A percentile compares a stretch with the other conserved stretches of the same genome.
Evolutionary conservation across 306 rosid genomes (phyloP).

Genomic region (peach (Prunus persica)): DNA sequence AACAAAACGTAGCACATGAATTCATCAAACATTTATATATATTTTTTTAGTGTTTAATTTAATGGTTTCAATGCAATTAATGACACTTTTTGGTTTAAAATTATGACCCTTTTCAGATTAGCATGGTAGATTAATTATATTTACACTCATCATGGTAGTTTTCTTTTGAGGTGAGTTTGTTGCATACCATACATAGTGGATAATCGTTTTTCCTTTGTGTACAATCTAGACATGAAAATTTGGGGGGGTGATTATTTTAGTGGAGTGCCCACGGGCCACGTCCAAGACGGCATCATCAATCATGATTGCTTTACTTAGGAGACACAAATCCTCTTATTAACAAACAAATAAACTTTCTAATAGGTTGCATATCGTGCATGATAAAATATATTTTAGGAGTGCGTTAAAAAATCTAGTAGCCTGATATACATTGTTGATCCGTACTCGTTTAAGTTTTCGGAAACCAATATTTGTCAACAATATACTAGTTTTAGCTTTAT

Average conservation of each 20-base stretch:
- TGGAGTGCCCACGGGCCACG: constrained; percentile 15
- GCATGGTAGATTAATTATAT: neutral
- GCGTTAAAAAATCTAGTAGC: no score
- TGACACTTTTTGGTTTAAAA: neutral
- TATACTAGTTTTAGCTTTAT: no score
- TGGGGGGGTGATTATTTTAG: neutral
- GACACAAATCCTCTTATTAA: constrained; percentile 25
- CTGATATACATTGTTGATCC: no score
- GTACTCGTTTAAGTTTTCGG: no score
- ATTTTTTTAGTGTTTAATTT: neutral
- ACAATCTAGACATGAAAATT: constrained; percentile 7
- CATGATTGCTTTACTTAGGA: constrained; percentile 51
- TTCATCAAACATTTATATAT: neutral
- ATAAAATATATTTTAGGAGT: neutral
- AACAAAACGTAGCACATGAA: constrained; percentile 7
- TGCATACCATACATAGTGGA: neutral
- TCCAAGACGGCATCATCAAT: constrained; percentile 11
- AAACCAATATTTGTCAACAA: no score
- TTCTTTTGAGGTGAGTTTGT: neutral
- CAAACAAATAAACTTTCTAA: no score
- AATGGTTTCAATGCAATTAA: neutral
- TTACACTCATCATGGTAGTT: neutral
- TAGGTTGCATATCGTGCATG: neutral
- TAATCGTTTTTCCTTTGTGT: neutral
- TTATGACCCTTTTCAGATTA: neutral